Conservation (phyloP, 225 moss, liverwort and hornwort species). For the Antitrichia curtipendula region DNA sequence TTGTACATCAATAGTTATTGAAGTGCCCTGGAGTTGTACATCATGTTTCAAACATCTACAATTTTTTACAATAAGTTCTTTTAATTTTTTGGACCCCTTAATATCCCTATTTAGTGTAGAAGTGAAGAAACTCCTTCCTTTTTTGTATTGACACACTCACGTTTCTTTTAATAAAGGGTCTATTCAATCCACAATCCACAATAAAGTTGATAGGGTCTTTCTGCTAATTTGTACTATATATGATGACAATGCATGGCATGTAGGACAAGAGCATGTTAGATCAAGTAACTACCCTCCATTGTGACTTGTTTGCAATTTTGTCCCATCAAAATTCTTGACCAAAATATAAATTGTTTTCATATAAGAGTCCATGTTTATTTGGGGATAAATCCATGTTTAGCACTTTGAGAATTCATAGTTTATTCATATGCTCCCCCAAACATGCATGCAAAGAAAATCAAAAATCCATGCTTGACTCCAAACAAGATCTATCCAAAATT, state of each 20-base stretch:
- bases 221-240: too few species aligned
- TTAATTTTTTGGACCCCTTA: too few species aligned
- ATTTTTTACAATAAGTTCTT: too few species aligned
- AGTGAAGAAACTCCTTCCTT: not conserved
- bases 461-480: accelerated
- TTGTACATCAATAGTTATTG: too few species aligned
- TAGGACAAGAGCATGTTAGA: not conserved
- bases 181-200: not conserved
- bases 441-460: not conserved
- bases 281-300: accelerated
- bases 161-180: not conserved
- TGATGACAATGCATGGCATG: too few species aligned
- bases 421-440: accelerated
- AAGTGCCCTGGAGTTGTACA: too few species aligned
- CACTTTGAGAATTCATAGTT: not conserved
- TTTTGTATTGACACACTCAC: not conserved
- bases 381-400: accelerated
- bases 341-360: not conserved
- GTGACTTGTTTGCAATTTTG: accelerated
- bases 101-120: too few species aligned
- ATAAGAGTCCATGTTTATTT: accelerated
- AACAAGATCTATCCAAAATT: not conserved
- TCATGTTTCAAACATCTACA: too few species aligned
- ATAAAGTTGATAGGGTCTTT: too few species aligned
- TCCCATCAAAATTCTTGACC: not conserved